phyloP scores from a whole-genome alignment of 2,329 filamentous ascomycete species.

The Colletotrichum truncatum region DNA sequence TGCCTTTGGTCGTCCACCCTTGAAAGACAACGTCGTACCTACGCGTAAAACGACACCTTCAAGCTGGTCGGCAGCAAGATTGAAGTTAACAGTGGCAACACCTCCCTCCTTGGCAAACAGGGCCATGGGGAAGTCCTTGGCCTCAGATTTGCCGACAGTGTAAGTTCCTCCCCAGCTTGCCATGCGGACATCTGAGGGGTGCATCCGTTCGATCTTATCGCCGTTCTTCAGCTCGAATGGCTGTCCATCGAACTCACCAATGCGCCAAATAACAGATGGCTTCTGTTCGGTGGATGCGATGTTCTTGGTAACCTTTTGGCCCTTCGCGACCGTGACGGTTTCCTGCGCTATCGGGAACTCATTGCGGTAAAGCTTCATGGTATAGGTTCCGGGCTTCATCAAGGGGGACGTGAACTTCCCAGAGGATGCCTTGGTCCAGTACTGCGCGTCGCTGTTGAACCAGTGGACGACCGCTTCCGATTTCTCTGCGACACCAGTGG shows the following conservation, averaged over 20 bases:
- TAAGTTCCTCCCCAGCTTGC: conserved; percentile 59
- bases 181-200: conserved; percentile 65
- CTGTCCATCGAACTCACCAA: conserved; percentile 67
- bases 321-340: conserved; percentile 56
- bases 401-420: conserved; percentile 63
- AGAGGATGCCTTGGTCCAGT: conserved; percentile 61
- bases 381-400: conserved; percentile 70
- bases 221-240: conserved; percentile 66
- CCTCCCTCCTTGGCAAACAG: conserved; percentile 59
- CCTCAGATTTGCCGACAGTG: conserved; percentile 58
- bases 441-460: conserved; percentile 64
- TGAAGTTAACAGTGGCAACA: conserved; percentile 60
- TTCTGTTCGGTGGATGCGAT: conserved; percentile 52
- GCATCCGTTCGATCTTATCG: conserved; percentile 66
- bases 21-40: conserved; percentile 66
- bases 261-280: conserved; percentile 58
- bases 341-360: conserved; percentile 60
- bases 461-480: conserved; percentile 66
- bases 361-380: conserved; percentile 65
- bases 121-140: conserved; percentile 65
- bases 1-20: conserved; percentile 60
- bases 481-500: conserved; percentile 55
- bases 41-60: conserved; percentile 60
- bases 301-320: conserved; percentile 53
- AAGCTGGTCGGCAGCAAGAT: conserved; percentile 49